Conservation (phyloP, 768 basidiomycete species). For the Leccinum subtestaceum region DNA sequence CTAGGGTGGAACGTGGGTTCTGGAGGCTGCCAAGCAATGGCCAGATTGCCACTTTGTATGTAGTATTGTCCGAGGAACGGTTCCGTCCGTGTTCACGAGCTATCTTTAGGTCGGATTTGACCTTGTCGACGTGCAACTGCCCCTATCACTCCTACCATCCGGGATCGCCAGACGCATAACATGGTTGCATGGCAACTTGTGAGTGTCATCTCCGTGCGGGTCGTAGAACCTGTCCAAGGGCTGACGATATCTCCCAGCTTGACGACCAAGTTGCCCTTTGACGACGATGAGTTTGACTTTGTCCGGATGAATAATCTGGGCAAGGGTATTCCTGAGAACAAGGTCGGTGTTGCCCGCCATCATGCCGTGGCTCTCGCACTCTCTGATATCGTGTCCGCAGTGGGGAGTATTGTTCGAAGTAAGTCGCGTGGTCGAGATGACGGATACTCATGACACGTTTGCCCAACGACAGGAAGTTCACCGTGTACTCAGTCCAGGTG, state of each 20-base stretch:
- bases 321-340: conserved; percentile 71
- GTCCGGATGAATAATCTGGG: conserved; percentile 70
- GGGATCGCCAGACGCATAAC: conserved; percentile 55
- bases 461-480: conserved; percentile 57
- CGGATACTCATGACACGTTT: conserved; percentile 3
- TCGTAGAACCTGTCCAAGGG: background rate
- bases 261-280: conserved; percentile 74
- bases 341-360: conserved; percentile 37
- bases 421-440: conserved; percentile 2
- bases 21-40: conserved; percentile 74
- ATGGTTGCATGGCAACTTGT: conserved; percentile 83
- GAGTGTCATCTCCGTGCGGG: conserved; percentile 21
- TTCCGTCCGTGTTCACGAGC: conserved; percentile 2
- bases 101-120: conserved; percentile 68
- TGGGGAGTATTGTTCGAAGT: conserved; percentile 72
- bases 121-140: conserved; percentile 71
- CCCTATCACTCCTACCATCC: conserved; percentile 48
- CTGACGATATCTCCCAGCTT: conserved; percentile 40
- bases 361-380: background rate
- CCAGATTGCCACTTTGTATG: conserved; percentile 61
- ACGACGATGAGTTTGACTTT: conserved; percentile 80
- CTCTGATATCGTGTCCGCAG: conserved; percentile 33
- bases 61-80: conserved; percentile 2
- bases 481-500: conserved; percentile 66
- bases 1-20: conserved; percentile 67